Conservation (phyloP, 1,139 yeast genomes). For the Yamadazyma taylorii region DNA sequence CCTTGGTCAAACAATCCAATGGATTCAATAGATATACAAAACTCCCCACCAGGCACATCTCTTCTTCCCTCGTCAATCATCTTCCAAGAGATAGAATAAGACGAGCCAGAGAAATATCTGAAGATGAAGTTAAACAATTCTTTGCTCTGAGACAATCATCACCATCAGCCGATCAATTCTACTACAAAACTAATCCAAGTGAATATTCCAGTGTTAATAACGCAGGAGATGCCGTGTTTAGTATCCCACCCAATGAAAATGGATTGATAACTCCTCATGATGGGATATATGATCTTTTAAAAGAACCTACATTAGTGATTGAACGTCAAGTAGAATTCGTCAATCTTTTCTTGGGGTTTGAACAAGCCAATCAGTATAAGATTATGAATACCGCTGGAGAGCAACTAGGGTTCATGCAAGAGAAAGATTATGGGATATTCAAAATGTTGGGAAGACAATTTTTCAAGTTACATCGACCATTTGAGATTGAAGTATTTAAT, state of each 20-base stretch:
- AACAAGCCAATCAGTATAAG: constrained; percentile 81
- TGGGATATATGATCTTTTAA: constrained; percentile 55
- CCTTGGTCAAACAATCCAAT: background rate
- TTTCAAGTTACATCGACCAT: constrained; percentile 82
- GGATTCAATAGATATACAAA: background rate
- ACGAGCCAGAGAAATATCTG: constrained; percentile 36
- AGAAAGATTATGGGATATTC: constrained; percentile 69
- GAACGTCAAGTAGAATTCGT: constrained; percentile 86
- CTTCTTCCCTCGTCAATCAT: background rate
- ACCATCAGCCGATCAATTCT: constrained; percentile 21
- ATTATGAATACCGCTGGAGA: constrained; percentile 74
- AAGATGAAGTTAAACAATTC: constrained; percentile 35
- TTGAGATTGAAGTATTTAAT: constrained; percentile 78
- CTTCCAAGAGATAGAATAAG: constrained; percentile 21
- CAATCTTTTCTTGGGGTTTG: constrained; percentile 85
- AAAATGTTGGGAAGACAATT: constrained; percentile 78
- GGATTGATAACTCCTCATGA: constrained; percentile 55
- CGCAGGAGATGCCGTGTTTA: constrained; percentile 33
- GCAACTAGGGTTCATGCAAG: constrained; percentile 78
- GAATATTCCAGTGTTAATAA: constrained; percentile 28
- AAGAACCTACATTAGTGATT: constrained; percentile 80
- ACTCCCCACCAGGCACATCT: background rate
- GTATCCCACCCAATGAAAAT: constrained; percentile 40
- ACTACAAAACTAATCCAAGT: constrained; percentile 31
- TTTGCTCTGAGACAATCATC: constrained; percentile 15